A percentile compares a stretch with the other conserved stretches of the same genome.
Conservation (phyloP, 768 basidiomycete genomes). For the Tubosaeta sp. region DNA sequence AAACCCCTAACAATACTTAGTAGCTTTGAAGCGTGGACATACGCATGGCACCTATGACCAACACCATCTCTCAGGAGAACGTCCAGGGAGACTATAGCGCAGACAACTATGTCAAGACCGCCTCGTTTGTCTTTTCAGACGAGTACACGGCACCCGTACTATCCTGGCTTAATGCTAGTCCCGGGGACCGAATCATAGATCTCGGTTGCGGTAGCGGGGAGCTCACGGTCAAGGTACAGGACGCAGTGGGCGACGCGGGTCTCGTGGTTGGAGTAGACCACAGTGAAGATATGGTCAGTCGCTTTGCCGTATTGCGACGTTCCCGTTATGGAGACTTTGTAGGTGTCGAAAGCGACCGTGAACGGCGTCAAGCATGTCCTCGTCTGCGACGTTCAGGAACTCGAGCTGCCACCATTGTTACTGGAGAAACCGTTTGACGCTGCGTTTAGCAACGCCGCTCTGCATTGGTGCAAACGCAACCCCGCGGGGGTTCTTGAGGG, state of each 20-base stretch:
- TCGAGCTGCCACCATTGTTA: conserved; percentile 33
- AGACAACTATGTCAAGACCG: conserved; percentile 55
- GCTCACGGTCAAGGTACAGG: conserved; percentile 55
- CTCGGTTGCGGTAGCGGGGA: conserved; percentile 85
- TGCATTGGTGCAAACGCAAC: conserved; percentile 84
- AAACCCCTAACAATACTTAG: conserved; percentile 8
- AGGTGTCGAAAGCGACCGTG: conserved; percentile 52
- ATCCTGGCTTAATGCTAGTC: conserved; percentile 53
- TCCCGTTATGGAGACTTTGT: neutral
- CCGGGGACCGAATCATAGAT: conserved; percentile 70
- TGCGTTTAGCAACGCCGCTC: conserved; percentile 73
- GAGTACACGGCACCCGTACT: conserved; percentile 51
- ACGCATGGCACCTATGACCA: conserved; percentile 7
- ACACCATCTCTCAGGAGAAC: neutral
- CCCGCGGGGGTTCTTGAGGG: conserved; percentile 62
- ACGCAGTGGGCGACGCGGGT: conserved; percentile 49
- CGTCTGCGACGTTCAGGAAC: conserved; percentile 51
- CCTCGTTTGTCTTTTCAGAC: conserved; percentile 62
- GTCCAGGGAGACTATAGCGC: conserved; percentile 52
- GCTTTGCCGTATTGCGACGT: neutral
- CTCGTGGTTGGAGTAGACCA: conserved; percentile 65
- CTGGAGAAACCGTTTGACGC: conserved; percentile 54
- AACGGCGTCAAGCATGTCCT: conserved; percentile 46
- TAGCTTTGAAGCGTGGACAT: neutral
- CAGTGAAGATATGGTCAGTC: conserved; percentile 67